Evolutionary conservation across 2,329 filamentous ascomycete genomes (phyloP).

Genomic region (Didymellaceae sp.): DNA sequence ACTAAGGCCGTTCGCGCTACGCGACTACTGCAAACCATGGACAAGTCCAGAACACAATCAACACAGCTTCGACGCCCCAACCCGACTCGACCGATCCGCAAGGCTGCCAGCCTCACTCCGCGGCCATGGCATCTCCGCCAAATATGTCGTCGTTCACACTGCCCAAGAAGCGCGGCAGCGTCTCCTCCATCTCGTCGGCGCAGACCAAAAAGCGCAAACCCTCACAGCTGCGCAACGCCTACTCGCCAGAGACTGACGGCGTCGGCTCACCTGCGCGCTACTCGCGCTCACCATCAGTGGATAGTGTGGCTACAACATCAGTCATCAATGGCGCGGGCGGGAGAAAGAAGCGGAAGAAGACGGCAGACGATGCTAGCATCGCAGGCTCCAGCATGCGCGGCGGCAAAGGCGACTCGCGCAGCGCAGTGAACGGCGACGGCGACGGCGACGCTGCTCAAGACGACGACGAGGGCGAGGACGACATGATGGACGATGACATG

Average conservation of each 20-base stretch:
- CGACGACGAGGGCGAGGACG: conserved; percentile 64
- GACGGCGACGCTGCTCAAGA: conserved; percentile 64
- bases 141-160: conserved; percentile 59
- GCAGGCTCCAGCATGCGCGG: conserved; percentile 46
- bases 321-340: conserved; percentile 50
- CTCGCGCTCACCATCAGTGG: conserved; percentile 70
- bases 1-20: conserved; percentile 18
- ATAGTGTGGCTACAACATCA: conserved; percentile 63
- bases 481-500: conserved; percentile 53
- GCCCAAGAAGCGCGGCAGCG: conserved; percentile 68
- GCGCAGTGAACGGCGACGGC: conserved; percentile 50
- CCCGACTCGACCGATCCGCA: not conserved
- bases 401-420: conserved; percentile 35
- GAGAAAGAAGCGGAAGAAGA: conserved; percentile 62
- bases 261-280: conserved; percentile 60
- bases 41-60: conserved; percentile 3
- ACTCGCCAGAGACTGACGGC: conserved; percentile 68
- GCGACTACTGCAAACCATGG: conserved; percentile 18
- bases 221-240: conserved; percentile 78
- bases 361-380: conserved; percentile 39
- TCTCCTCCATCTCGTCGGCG: conserved; percentile 57
- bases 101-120: conserved; percentile 4
- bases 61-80: conserved; percentile 1
- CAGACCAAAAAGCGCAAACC: conserved; percentile 72
- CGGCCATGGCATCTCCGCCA: conserved; percentile 64